These are phyloP conservation scores for Candida xyloterini DNA, from an alignment of 805 yeast genomes.

Conservation along the genomic window DNA sequence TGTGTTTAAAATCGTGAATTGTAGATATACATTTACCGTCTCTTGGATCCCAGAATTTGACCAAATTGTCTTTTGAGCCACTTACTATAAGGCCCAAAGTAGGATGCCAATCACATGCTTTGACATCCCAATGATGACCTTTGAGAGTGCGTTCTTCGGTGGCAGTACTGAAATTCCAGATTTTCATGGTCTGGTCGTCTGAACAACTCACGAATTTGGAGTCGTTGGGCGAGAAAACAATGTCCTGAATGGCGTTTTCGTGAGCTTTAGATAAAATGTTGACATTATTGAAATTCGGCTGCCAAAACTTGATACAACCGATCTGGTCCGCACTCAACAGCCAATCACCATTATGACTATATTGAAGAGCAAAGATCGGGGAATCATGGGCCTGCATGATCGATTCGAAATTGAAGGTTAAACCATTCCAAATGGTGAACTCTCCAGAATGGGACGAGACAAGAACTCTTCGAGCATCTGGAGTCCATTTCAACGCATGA, in stretches of 20 bases:
- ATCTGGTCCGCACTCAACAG: slow-evolving; percentile 89
- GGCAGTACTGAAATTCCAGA: slow-evolving; percentile 93
- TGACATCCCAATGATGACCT: slow-evolving; percentile 99
- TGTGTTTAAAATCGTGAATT: slow-evolving; percentile 88
- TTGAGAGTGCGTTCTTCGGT: slow-evolving; percentile 72
- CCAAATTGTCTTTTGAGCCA: slow-evolving; percentile 92
- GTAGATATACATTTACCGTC: slow-evolving; percentile 71
- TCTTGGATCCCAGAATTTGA: slow-evolving; percentile 96
- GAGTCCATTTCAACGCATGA: slow-evolving; percentile 92
- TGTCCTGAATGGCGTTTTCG: slow-evolving; percentile 78
- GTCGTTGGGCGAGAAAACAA: slow-evolving; percentile 88
- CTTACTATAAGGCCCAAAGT: slow-evolving; percentile 78
- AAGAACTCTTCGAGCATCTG: slow-evolving; percentile 86
- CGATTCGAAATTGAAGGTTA: slow-evolving; percentile 91
- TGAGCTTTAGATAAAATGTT: slow-evolving; percentile 71
- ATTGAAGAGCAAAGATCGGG: slow-evolving; percentile 74
- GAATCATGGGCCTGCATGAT: slow-evolving; percentile 98
- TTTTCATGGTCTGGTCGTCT: slow-evolving; percentile 85
- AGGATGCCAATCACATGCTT: slow-evolving; percentile 97
- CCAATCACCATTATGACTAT: slow-evolving; percentile 93
- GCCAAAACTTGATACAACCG: slow-evolving; percentile 94
- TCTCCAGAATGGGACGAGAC: slow-evolving; percentile 94
- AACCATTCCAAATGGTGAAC: slow-evolving; percentile 94
- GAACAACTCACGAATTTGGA: slow-evolving; percentile 90
- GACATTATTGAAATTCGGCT: slow-evolving; percentile 95